These are phyloP conservation scores for Arthroderma sp. DNA, from an alignment of 2,329 filamentous ascomycete genomes.

Conservation along the genomic window DNA sequence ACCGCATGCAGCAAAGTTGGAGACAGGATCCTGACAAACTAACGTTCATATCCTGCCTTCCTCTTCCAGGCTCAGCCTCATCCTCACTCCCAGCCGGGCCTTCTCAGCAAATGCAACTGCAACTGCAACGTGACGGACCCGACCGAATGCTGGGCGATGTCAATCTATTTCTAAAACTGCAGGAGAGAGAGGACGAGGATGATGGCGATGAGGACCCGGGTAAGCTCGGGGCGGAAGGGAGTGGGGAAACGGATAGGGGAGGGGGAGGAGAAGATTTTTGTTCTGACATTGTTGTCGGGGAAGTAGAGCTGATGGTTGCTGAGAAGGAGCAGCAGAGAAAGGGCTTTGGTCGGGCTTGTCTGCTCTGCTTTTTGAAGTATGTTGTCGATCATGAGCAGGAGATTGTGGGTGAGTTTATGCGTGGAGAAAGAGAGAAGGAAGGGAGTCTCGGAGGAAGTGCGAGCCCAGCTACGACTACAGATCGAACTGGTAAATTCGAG, in stretches of 20 bases:
- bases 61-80: slow-evolving; percentile 14
- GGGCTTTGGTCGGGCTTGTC: slow-evolving; percentile 52
- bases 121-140: slow-evolving; percentile 38
- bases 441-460: not conserved
- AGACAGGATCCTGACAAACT: slow-evolving; percentile 70
- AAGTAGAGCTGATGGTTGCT: slow-evolving; percentile 82
- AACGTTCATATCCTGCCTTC: slow-evolving; percentile 73
- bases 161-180: slow-evolving; percentile 62
- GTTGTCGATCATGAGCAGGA: slow-evolving; percentile 39
- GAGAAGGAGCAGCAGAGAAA: slow-evolving; percentile 40
- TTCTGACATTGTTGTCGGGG: slow-evolving; percentile 41
- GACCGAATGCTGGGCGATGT: slow-evolving; percentile 58
- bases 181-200: slow-evolving; percentile 39
- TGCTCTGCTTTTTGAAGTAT: slow-evolving; percentile 58
- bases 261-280: slow-evolving; percentile 14
- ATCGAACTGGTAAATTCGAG: slow-evolving; percentile 10
- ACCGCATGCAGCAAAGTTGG: slow-evolving; percentile 84
- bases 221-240: no score
- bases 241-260: slow-evolving; percentile 37
- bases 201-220: slow-evolving; percentile 14
- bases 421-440: no score
- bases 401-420: slow-evolving; percentile 46
- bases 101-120: slow-evolving; percentile 4
- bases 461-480: not conserved
- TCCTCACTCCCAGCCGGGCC: not conserved